Evolutionary conservation across 768 basidiomycete genomes (phyloP), one percentile per base, ranked within the genome.

Genomic region (Macrolepiota dolichaula): DNA sequence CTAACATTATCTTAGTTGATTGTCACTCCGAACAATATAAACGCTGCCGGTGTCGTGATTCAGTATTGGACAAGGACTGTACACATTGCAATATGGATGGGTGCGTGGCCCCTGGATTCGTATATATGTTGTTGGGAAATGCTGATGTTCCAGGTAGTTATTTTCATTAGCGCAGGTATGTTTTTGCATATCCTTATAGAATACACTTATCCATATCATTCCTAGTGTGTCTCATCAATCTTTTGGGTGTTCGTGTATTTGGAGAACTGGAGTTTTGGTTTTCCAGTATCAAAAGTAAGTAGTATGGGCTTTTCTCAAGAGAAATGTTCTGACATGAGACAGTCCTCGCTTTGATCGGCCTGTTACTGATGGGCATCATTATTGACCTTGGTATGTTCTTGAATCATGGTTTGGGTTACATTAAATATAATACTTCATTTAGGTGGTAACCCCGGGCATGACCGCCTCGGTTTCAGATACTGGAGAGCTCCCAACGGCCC

Each of bases 261-360:
- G 86, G 87, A 55, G 87, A 90, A 68, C 73, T 88, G n/a, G 86
- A 88, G 67, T 89, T 88, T 72, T 88, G 86, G 86, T 81, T 83
- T 66, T 87, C 85, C 59, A 81, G 83, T 57, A 78, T 92, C 70
- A 91, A 92, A 71, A 79, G 91, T 69, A 62, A 13, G 70, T 78
- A 25, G 72, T 76, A 13, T 70, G 77, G 22, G 25, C 47, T 27
- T 15, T 55, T 7, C 35, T n/a, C 13, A 24, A 22, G n/a, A 25
- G 15, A 15, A 15, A 19, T 12, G 24, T 29, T 17, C 19, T 62
- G 35, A 62, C 47, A 44, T 38, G 1, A 25, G 27, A 9, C 52
- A 81, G 79, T 81, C 54, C 64, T 80, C 25, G 68, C 78, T 29
- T 67, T 82, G 36, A 75, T 85, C 57, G 82, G 81, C 7, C 71